These are phyloP conservation scores for Neurospora terricola DNA, from an alignment of 495 filamentous ascomycete species.

Conservation along the genomic window DNA sequence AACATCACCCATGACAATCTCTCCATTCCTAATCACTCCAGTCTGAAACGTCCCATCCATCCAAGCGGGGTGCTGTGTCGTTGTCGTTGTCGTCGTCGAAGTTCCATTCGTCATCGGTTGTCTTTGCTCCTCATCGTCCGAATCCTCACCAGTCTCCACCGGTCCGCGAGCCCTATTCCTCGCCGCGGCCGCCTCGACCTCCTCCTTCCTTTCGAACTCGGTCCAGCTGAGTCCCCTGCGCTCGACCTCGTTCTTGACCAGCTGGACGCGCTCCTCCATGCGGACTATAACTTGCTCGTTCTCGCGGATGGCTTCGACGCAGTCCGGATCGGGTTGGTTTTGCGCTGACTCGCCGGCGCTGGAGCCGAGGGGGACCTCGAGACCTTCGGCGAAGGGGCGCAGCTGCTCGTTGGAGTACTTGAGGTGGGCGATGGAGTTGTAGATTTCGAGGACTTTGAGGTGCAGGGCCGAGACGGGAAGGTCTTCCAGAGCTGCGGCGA, in stretches of 20 bases:
- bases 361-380: conserved; percentile 12
- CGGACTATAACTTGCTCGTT: conserved; percentile 64
- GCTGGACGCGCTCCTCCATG: conserved; percentile 59
- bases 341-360: conserved; percentile 1
- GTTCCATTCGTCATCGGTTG: background rate
- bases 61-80: conserved; percentile 33
- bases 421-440: conserved; percentile 75
- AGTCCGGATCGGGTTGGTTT: conserved; percentile 48
- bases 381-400: conserved; percentile 44
- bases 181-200: conserved; percentile 15
- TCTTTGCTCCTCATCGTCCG: background rate
- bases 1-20: conserved; percentile 26
- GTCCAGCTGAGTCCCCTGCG: conserved; percentile 60
- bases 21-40: conserved; percentile 32
- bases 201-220: conserved; percentile 39
- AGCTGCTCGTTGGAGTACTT: conserved; percentile 68
- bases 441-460: conserved; percentile 71
- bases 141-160: conserved; percentile 7
- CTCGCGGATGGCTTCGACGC: conserved; percentile 60
- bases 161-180: background rate
- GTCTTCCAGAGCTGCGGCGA: conserved; percentile 62
- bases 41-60: conserved; percentile 47
- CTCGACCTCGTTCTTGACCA: conserved; percentile 69
- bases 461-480: conserved; percentile 64
- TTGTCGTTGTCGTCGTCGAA: background rate